Evolutionary conservation across 352 stramenopile genomes (phyloP), one percentile per base, ranked within the genome.

Genomic region (Peronospora farinosa): DNA sequence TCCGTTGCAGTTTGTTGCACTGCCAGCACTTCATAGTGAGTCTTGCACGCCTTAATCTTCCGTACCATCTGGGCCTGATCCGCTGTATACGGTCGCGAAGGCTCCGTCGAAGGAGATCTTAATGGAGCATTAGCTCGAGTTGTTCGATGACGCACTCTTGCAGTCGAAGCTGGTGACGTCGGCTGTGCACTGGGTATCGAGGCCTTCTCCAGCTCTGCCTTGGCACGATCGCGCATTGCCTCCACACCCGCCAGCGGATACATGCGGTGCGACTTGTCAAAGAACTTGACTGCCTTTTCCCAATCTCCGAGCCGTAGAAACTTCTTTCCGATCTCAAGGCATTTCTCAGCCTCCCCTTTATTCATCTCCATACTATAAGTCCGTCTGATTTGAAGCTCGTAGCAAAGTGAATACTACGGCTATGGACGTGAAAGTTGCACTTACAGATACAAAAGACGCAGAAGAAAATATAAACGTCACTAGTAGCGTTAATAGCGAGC

Each of bases 321-420:
- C 56, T 83, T 87, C 65, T 95, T 95, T 52, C 68, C 88, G 36
- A 96, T 82, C 21, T 96, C 86, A 51, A 86, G 79, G 71, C 86
- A 96, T 59, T 95, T 94, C 72, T 96, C 86, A 52, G 88, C 88
- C 55, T 96, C 88, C 54, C 84, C 84, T 53, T 85, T 87, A 62
- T 96, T 96, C 84, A 94, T 94, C 79, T 94, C 84, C 84, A 94
- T 94, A 51, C 57, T 54, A 40, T 12, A 9, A 39, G 41, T 52
- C 11, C 11, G 7, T 33, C 8, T 21, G 38, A 5, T 21, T n/a
- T 21, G 0, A 11, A 52, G 28, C 43, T 51, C 10, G 36, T 61
- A 50, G 12, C 32, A 43, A 41, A 13, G 27, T 27, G 12, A 16
- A 41, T 54, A 51, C 23, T 56, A 30, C 28, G 28, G 19, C n/a